These are phyloP conservation scores for Tricholoma sp. DNA, from an alignment of 768 basidiomycete species.

Conservation along the genomic window DNA sequence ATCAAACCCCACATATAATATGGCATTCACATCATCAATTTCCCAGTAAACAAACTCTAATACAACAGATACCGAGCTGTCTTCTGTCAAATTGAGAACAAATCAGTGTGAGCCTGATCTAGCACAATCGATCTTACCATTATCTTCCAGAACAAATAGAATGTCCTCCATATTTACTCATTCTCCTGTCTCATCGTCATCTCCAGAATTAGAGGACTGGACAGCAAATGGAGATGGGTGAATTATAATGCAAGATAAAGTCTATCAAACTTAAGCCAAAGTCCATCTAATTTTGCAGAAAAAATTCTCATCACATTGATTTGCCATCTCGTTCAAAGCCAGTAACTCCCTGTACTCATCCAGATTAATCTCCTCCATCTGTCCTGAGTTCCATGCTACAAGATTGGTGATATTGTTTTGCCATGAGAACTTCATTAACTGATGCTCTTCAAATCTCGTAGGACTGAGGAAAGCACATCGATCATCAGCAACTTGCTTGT, in stretches of 20 bases:
- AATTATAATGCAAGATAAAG: background rate
- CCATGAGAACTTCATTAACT: constrained; percentile 9
- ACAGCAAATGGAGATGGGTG: no score
- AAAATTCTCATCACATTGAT: background rate
- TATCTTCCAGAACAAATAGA: no score
- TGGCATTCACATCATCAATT: no score
- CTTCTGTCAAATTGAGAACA: no score
- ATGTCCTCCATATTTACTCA: no score
- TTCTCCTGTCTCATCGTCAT: no score
- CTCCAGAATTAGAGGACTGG: no score
- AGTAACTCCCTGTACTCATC: constrained; percentile 5
- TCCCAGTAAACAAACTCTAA: no score
- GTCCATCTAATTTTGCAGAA: background rate
- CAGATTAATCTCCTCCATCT: constrained; percentile 4
- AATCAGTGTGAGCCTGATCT: no score
- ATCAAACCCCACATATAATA: no score
- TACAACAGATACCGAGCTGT: no score
- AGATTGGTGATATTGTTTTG: constrained; percentile 12
- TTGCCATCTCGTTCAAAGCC: background rate
- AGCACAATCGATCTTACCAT: no score
- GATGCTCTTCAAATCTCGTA: constrained; percentile 6
- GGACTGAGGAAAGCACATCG: background rate
- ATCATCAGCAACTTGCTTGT: constrained; percentile 2
- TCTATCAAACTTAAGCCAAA: background rate
- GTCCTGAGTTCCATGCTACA: constrained; percentile 41